These are phyloP conservation scores for Punctularia strigosozonata DNA, from an alignment of 768 basidiomycete genomes.

Conservation along the genomic window DNA sequence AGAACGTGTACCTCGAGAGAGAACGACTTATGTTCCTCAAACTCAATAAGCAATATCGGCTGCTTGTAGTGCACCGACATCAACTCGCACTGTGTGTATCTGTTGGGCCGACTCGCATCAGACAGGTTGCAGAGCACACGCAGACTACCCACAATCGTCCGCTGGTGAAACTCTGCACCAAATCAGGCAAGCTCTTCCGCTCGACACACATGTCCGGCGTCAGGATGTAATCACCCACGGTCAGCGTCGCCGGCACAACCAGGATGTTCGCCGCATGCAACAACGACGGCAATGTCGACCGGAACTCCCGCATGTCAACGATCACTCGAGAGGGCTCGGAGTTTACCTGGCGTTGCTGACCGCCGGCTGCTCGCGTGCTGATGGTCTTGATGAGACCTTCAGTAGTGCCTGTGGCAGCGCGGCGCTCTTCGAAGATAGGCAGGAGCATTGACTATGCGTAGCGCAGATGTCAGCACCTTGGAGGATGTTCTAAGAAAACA, in stretches of 20 bases:
- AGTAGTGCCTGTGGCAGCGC: slow-evolving; percentile 22
- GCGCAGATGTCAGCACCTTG: neutral
- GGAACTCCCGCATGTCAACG: slow-evolving; percentile 94
- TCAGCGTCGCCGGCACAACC: slow-evolving; percentile 85
- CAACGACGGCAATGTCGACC: slow-evolving; percentile 83
- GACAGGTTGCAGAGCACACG: neutral
- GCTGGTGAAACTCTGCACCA: slow-evolving; percentile 88
- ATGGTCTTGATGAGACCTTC: slow-evolving; percentile 71
- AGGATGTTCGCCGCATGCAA: slow-evolving; percentile 72
- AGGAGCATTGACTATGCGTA: slow-evolving; percentile 71
- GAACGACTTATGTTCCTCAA: slow-evolving; percentile 95
- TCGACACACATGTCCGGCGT: slow-evolving; percentile 95
- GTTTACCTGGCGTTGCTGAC: slow-evolving; percentile 54
- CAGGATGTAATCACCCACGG: slow-evolving; percentile 92
- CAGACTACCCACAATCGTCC: slow-evolving; percentile 68
- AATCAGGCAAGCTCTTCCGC: slow-evolving; percentile 86
- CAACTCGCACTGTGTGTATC: slow-evolving; percentile 93
- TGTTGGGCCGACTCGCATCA: slow-evolving; percentile 16
- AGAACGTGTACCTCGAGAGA: slow-evolving; percentile 55
- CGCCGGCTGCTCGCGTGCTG: slow-evolving; percentile 79
- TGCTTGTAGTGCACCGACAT: slow-evolving; percentile 97
- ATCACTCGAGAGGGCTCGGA: slow-evolving; percentile 65
- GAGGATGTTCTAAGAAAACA: neutral
- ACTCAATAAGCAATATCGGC: slow-evolving; percentile 89
- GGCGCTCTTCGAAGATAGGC: slow-evolving; percentile 59